Evolutionary conservation across 2,329 filamentous ascomycete species (phyloP), one percentile per base, ranked within the genome.

Genomic region (Podosphaera aphanis): DNA sequence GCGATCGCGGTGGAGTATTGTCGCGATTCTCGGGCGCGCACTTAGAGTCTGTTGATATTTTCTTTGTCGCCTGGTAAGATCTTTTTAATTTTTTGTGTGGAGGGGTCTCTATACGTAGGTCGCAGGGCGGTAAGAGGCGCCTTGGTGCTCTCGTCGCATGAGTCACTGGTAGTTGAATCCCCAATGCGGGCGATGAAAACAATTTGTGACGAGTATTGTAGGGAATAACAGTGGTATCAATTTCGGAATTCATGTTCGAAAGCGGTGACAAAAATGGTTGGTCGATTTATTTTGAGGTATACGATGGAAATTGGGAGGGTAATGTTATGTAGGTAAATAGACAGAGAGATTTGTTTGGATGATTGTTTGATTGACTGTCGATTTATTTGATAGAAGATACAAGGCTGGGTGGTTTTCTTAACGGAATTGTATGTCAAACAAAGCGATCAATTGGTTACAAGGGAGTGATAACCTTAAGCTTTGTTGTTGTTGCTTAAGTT

Each of bases 201-300:
- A 85, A 93, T 69, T 95, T 95, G 64, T 86, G 79, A 65, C 88
- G 82, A 55, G 88, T 95, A 64, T 94, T 93, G 71, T 94, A 94
- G 60, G 80, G 81, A 84, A 93, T 93, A n/a, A 21, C 52, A 31
- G 48, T 33, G 33, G 49, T 11, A 48, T 49, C 49, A 11, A 31
- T 36, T 39, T 46, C 23, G 19, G 49, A 39, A 45, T 43, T 49
- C 50, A 53, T 53, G n/a, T 19, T 39, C 11, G 20, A 23, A 16
- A 7, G 6, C 13, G 29, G 11, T 13, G 29, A 13, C 15, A 33
- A n/a, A 33, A 7, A 11, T 11, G 8, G 29, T 13, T 3, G 29
- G 13, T 7, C 6, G 15, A 13, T 33, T 25, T 25, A 8, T 25
- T 25, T 25, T 25, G 23, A n/a, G n/a, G n/a, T n/a, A n/a, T n/a